Evolutionary conservation across 495 filamentous ascomycete genomes (phyloP).

Genomic region (Lophium mytilinum): DNA sequence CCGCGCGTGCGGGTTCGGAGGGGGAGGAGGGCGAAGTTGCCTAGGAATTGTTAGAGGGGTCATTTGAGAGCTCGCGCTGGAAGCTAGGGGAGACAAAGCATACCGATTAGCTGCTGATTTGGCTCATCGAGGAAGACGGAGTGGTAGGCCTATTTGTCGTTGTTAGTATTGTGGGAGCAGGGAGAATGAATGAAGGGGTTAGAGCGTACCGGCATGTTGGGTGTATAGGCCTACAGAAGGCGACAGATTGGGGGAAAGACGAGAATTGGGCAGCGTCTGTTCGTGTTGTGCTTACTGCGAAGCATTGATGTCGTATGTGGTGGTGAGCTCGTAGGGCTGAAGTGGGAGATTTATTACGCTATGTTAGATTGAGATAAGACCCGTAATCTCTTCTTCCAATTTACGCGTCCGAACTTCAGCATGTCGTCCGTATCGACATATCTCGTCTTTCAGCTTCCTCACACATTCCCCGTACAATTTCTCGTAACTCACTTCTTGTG

Average conservation of each 20-base stretch:
- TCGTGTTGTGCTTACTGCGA: neutral
- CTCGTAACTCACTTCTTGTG: neutral
- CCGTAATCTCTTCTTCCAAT: constrained; percentile 5
- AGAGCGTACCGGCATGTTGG: constrained; percentile 46
- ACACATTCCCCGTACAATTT: neutral
- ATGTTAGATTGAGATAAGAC: constrained; percentile 9
- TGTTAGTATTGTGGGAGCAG: constrained; percentile 11
- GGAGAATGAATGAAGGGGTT: neutral
- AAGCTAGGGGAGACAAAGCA: constrained; percentile 15
- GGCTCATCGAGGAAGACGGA: constrained; percentile 83
- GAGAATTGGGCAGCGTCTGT: neutral
- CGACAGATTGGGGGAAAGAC: no score
- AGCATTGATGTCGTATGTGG: constrained; percentile 10
- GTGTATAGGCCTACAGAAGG: neutral
- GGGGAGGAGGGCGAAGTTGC: constrained; percentile 90
- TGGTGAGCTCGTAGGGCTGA: constrained; percentile 22
- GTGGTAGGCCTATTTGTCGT: constrained; percentile 65
- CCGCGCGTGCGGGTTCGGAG: constrained; percentile 89
- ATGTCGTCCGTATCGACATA: constrained; percentile 4
- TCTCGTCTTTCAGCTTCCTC: neutral
- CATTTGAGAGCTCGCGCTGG: constrained; percentile 11
- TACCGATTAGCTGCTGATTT: constrained; percentile 59
- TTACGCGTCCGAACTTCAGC: constrained; percentile 19
- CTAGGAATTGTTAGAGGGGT: constrained; percentile 31
- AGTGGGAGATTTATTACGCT: constrained; percentile 3